Evolutionary conservation across 2,329 filamentous ascomycete species (phyloP), one percentile per base, ranked within the genome.

Genomic region (Fragosphaeria purpurea): DNA sequence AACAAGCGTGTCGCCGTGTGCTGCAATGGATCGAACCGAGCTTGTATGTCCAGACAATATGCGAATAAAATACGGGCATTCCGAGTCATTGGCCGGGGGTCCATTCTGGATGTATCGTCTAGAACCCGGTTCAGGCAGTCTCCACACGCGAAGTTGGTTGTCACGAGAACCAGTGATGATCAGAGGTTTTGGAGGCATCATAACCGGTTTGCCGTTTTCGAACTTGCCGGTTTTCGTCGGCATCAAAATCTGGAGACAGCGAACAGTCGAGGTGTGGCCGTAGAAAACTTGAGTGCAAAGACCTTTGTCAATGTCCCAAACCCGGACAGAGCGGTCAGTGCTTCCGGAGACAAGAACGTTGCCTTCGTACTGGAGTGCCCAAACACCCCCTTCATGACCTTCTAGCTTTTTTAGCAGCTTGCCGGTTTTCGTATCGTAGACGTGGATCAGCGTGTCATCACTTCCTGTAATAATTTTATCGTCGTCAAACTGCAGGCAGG

Each of bases 401-500:
- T 90, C 85, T 3, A 98, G 79, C 56, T 85, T 88, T 61, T 82
- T 88, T 45, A 86, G 80, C 38, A 95, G 70, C 56, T 85, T 85
- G 52, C 93, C 93, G 0, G 90, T 96, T 69, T 93, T 94, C 10
- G 93, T 97, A 63, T 97, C 90, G 65, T 97, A 98, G 35, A 98
- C 89, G 60, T 98, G 90, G 61, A 98, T 98, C 55, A 96, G 83
- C 4, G 90, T 95, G 63, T 98, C 93, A 64, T 98, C 93, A 62
- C 91, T 97, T 32, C 93, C 93, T 1, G 93, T 98, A 58, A 98
- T 78, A 58, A 98, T 96, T 69, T 97, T 97, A 72, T 98, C 90
- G 46, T 90, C 87, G 62, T 98, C 93, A 60, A 98, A 98, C 64
- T 98, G 90, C 49, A 98, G 76, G 63, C 93, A 98, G 12, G 93